A percentile compares a stretch with the other conserved stretches of the same genome.
Conservation (phyloP, 768 basidiomycete species). For the Mycena crocata region DNA sequence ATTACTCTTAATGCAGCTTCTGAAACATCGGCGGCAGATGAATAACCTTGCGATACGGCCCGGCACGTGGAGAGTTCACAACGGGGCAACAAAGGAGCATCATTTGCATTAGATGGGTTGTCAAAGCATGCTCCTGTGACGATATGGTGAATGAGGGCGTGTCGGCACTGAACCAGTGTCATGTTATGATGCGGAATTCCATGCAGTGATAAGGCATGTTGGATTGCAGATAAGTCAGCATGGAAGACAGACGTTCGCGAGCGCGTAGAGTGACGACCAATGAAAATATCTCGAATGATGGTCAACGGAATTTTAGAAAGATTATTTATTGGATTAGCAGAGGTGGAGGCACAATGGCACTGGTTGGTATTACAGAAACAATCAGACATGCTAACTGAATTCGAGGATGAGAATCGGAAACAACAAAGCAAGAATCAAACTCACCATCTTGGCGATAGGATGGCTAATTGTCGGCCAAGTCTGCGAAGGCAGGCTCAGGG, state of each 20-base stretch:
- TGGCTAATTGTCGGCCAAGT: too few species aligned
- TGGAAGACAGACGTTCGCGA: neutral
- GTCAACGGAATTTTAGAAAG: neutral
- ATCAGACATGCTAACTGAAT: too few species aligned
- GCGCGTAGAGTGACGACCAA: constrained; percentile 4
- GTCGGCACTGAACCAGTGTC: neutral
- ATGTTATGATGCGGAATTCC: neutral
- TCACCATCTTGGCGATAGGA: too few species aligned
- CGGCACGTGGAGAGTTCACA: neutral
- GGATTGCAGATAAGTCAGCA: constrained; percentile 7
- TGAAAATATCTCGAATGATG: neutral
- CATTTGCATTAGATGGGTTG: neutral
- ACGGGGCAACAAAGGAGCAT: neutral
- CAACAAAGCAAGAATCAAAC: too few species aligned
- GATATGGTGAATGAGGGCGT: neutral
- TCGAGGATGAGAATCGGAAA: too few species aligned
- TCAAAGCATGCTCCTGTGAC: neutral
- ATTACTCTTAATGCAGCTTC: neutral
- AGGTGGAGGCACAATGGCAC: constrained; percentile 2
- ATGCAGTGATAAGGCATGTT: constrained; percentile 1
- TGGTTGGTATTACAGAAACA: too few species aligned
- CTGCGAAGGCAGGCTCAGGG: neutral
- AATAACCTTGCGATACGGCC: neutral
- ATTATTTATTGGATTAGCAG: neutral
- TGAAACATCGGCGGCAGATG: neutral